Evolutionary conservation across 163 green algal species (phyloP).

Genomic region (Chlorella variabilis): DNA sequence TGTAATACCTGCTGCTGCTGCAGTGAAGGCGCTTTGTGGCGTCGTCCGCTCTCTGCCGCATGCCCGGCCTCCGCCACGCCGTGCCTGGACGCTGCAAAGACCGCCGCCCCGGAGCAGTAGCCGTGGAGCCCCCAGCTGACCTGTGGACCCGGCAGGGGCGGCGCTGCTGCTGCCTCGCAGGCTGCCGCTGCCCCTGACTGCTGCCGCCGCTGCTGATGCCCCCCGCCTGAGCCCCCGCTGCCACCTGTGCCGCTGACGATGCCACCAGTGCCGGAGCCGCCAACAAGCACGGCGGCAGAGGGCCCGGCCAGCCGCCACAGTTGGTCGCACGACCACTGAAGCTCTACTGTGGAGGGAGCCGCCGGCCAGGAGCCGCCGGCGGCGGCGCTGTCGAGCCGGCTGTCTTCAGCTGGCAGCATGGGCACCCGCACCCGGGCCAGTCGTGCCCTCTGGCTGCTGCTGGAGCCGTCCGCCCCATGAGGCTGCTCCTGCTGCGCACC

Average conservation of each 20-base stretch:
- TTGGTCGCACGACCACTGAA: slow-evolving; percentile 19
- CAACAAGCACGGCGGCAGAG: not conserved
- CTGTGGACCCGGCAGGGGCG: too few species aligned
- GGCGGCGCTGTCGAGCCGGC: not conserved
- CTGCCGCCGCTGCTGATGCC: not conserved
- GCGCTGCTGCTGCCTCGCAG: not conserved
- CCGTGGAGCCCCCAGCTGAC: slow-evolving; percentile 7
- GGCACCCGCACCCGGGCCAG: slow-evolving; percentile 16
- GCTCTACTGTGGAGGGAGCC: not conserved
- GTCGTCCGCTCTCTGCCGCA: not conserved
- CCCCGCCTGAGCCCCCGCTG: too few species aligned
- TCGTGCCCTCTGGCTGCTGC: not conserved
- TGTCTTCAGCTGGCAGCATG: not conserved
- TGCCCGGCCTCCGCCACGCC: too few species aligned
- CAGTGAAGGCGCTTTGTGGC: not conserved
- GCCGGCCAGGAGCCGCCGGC: not conserved
- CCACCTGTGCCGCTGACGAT: not conserved
- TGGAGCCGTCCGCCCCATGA: not conserved
- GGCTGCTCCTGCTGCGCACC: slow-evolving; percentile 1
- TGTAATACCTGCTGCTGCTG: too few species aligned
- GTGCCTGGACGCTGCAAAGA: not conserved
- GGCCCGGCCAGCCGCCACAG: slow-evolving; percentile 28
- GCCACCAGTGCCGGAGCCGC: not conserved
- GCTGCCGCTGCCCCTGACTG: not conserved
- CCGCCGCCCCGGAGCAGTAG: not conserved